phyloP scores from a whole-genome alignment of 495 filamentous ascomycete species.

The Neurospora sp. region DNA sequence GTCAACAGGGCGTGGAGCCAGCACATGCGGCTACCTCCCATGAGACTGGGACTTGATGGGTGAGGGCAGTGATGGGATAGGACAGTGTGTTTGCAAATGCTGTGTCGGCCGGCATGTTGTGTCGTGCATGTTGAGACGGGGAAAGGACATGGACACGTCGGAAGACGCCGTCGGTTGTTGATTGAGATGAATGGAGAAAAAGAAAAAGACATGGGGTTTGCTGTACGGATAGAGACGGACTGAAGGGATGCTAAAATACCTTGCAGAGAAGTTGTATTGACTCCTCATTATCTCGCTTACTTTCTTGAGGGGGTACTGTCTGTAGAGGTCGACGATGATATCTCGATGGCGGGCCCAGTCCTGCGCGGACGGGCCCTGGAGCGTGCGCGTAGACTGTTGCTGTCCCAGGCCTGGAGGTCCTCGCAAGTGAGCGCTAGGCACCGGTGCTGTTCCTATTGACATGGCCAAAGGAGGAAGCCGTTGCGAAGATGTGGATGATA shows the following conservation, averaged over 20 bases:
- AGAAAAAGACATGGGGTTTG: background rate
- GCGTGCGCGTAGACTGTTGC: conserved; percentile 19
- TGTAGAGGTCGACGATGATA: conserved; percentile 23
- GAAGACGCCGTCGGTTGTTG: background rate
- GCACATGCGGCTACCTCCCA: background rate
- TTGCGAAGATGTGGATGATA: background rate
- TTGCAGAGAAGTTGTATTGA: conserved; percentile 25
- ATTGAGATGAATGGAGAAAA: background rate
- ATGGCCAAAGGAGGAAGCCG: background rate
- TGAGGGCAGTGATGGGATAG: background rate
- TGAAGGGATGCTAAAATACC: conserved; percentile 10
- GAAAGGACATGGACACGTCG: background rate
- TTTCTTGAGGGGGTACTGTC: conserved; percentile 20
- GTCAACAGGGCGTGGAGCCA: background rate
- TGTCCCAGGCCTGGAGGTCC: conserved; percentile 1
- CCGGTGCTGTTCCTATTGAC: background rate
- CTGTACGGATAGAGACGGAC: background rate
- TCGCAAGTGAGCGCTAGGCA: background rate
- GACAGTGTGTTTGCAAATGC: background rate
- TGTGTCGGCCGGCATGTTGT: background rate
- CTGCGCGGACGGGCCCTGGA: conserved; percentile 22
- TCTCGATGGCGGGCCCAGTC: conserved; percentile 23
- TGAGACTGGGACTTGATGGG: background rate
- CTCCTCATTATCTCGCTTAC: conserved; percentile 25
- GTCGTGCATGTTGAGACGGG: background rate